Evolutionary conservation across 306 rosid genomes (phyloP).

Genomic region (Lathyrus aphaca): DNA sequence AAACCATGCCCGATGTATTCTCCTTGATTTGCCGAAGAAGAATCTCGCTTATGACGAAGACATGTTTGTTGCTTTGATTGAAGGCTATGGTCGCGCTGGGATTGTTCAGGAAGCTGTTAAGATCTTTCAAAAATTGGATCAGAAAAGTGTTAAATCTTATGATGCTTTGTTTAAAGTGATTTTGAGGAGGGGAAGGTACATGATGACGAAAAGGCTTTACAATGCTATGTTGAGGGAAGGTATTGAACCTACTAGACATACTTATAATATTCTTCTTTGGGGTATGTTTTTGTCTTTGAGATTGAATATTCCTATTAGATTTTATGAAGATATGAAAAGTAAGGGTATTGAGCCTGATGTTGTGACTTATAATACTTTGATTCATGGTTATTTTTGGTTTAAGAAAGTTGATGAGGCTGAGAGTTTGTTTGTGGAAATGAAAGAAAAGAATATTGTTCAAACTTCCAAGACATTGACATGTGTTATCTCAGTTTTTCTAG

Average conservation of each 20-base stretch:
- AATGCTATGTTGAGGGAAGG: conserved; percentile 84
- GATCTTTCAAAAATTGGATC: conserved; percentile 63
- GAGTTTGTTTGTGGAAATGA: conserved; percentile 76
- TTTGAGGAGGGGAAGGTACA: conserved; percentile 69
- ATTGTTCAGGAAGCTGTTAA: conserved; percentile 93
- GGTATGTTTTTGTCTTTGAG: conserved; percentile 82
- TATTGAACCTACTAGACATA: conserved; percentile 76
- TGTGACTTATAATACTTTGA: conserved; percentile 83
- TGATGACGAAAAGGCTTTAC: conserved; percentile 91
- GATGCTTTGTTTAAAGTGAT: conserved; percentile 82
- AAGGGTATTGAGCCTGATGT: conserved; percentile 63
- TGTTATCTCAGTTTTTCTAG: too few species aligned
- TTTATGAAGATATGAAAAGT: conserved; percentile 76
- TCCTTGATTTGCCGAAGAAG: conserved; percentile 61
- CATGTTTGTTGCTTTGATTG: conserved; percentile 67
- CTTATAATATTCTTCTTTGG: conserved; percentile 79
- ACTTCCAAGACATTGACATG: too few species aligned
- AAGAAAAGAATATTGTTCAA: conserved; percentile 64
- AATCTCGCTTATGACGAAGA: conserved; percentile 66
- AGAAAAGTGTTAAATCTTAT: conserved; percentile 58
- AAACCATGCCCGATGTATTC: conserved; percentile 84
- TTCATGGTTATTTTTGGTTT: conserved; percentile 77
- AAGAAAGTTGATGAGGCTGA: conserved; percentile 82
- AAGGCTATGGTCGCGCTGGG: conserved; percentile 74
- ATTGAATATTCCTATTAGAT: conserved; percentile 81